Evolutionary conservation across 2,329 filamentous ascomycete species (phyloP).

Genomic region (Capronia americana): DNA sequence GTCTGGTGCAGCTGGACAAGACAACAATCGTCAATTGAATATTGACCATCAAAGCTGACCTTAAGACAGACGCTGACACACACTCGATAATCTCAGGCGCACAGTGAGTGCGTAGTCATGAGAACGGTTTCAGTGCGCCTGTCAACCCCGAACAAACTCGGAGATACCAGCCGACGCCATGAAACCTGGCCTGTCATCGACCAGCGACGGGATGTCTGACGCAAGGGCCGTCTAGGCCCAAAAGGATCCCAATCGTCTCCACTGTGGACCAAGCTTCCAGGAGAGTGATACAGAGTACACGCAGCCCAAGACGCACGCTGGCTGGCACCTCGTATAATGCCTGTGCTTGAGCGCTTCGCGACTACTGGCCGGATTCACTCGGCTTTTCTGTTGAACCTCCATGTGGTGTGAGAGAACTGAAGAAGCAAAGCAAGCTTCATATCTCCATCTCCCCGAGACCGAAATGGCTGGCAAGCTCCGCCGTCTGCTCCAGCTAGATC

Average conservation of each 20-base stretch:
- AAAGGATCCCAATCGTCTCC: constrained; percentile 2
- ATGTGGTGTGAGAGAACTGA: neutral
- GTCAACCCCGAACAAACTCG: constrained; percentile 20
- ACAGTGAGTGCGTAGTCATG: constrained; percentile 27
- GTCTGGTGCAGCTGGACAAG: neutral
- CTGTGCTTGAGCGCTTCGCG: neutral
- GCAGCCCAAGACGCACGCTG: too few relatives aligned
- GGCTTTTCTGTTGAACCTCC: neutral
- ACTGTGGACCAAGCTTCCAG: constrained; percentile 14
- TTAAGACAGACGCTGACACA: constrained; percentile 9
- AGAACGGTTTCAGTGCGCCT: constrained; percentile 27
- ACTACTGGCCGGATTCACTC: neutral
- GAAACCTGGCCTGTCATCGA: constrained; percentile 26
- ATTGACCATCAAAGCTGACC: constrained; percentile 2
- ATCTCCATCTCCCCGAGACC: too few relatives aligned
- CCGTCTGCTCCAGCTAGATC: neutral
- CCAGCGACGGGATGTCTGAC: neutral
- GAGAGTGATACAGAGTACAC: neutral
- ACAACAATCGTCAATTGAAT: neutral
- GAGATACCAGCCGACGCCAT: constrained; percentile 30
- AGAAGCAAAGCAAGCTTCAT: neutral
- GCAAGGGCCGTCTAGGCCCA: constrained; percentile 3
- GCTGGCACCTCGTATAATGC: neutral
- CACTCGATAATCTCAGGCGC: constrained; percentile 4
- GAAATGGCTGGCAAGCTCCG: neutral